Conservation (phyloP, 768 basidiomycete genomes). For the Termitomyces sp. region DNA sequence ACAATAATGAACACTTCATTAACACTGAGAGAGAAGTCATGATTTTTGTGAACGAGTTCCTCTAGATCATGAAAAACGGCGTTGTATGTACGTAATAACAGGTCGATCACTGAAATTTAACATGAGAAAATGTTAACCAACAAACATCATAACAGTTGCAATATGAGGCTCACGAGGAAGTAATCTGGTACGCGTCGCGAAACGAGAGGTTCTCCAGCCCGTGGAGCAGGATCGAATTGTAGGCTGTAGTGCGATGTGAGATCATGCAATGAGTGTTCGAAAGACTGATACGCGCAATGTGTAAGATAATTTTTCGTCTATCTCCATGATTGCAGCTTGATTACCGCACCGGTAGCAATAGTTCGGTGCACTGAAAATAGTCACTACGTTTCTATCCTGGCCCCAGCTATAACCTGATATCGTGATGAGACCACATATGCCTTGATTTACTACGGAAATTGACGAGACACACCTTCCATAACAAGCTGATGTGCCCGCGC, state of each 20-base stretch:
- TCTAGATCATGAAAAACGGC: constrained; percentile 20
- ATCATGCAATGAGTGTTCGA: neutral
- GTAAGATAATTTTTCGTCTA: constrained; percentile 96
- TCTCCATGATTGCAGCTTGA: constrained; percentile 99
- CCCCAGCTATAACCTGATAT: constrained; percentile 87
- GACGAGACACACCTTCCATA: constrained; percentile 76
- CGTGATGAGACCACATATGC: neutral
- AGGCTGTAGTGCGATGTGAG: constrained; percentile 48
- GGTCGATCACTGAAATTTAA: constrained; percentile 14
- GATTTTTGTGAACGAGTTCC: constrained; percentile 11
- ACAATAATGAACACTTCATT: neutral
- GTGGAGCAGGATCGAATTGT: constrained; percentile 99
- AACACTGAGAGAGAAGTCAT: constrained; percentile 1
- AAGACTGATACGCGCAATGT: constrained; percentile 61
- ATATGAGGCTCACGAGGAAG: constrained; percentile 67
- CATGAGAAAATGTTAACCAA: neutral
- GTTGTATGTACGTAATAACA: constrained; percentile 21
- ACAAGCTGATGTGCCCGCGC: constrained; percentile 93
- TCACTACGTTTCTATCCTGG: constrained; percentile 98
- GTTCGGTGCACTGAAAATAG: constrained; percentile 99
- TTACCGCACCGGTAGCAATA: constrained; percentile 99
- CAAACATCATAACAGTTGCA: neutral
- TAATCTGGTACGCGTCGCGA: constrained; percentile 93
- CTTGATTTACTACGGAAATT: neutral
- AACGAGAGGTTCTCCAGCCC: constrained; percentile 97